Evolutionary conservation across 257 asterid species (phyloP).

Genomic region (Prunella vulgaris): DNA sequence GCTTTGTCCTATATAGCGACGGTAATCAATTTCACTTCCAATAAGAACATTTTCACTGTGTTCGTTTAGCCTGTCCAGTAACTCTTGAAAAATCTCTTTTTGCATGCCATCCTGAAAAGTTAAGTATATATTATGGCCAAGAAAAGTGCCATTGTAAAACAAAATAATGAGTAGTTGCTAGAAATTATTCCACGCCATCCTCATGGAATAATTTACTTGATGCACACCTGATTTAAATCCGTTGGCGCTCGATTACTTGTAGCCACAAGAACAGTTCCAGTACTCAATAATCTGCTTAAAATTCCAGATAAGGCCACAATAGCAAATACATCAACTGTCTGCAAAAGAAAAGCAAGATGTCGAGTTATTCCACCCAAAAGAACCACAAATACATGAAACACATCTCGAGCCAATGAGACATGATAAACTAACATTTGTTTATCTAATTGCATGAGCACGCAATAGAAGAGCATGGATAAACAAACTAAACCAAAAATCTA

Average conservation of each 20-base stretch:
- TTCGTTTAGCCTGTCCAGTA: constrained; percentile 56
- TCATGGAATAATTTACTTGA: constrained; percentile 16
- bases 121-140: neutral
- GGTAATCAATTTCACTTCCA: constrained; percentile 94
- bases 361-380: constrained; percentile 13
- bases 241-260: constrained; percentile 97
- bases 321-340: constrained; percentile 98
- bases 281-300: constrained; percentile 80
- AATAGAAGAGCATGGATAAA: too few species aligned
- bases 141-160: constrained; percentile 11
- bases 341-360: constrained; percentile 28
- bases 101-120: constrained; percentile 94
- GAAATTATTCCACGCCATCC: too few species aligned
- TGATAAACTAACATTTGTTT: neutral
- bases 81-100: constrained; percentile 74
- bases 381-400: constrained; percentile 5
- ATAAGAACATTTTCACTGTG: constrained; percentile 70
- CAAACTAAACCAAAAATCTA: too few species aligned
- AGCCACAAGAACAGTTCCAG: constrained; percentile 96
- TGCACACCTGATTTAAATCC: constrained; percentile 78
- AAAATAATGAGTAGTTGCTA: neutral
- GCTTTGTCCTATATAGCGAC: constrained; percentile 69
- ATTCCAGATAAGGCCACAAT: constrained; percentile 96
- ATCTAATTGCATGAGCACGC: neutral
- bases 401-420: neutral